Evolutionary conservation across 805 yeast species (phyloP).

Genomic region (Cyberlindnera amylophila): DNA sequence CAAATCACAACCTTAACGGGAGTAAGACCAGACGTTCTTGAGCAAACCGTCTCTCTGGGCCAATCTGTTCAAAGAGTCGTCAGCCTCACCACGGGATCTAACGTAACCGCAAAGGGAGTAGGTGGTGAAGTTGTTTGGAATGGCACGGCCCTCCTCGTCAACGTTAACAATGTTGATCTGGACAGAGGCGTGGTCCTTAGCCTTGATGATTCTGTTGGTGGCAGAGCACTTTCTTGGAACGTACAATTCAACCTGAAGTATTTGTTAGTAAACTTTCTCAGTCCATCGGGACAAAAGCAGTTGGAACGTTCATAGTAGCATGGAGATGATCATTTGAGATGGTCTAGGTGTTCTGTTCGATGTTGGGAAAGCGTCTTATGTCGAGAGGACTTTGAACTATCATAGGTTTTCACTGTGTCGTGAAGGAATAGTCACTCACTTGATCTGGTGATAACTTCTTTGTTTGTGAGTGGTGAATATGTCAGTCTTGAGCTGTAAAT

Average conservation of each 20-base stretch:
- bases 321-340: no score
- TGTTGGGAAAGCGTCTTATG: no score
- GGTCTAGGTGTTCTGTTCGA: no score
- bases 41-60: constrained; percentile 98
- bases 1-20: constrained; percentile 56
- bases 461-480: no score
- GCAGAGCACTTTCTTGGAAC: constrained; percentile 99
- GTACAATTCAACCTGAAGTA: constrained; percentile 88
- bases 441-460: no score
- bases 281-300: background rate
- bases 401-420: no score
- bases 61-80: constrained; percentile 98
- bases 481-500: no score
- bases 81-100: constrained; percentile 99
- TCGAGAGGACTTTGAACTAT: no score
- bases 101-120: constrained; percentile 97
- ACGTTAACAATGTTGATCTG: constrained; percentile 99
- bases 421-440: no score
- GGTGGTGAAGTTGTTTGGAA: constrained; percentile 86
- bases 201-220: constrained; percentile 99
- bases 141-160: constrained; percentile 93
- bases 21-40: constrained; percentile 93
- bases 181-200: constrained; percentile 99
- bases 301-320: background rate
- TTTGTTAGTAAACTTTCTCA: constrained; percentile 16